Evolutionary conservation across 164 flowering plant species (phyloP).

Genomic region (Protea cynaroides): DNA sequence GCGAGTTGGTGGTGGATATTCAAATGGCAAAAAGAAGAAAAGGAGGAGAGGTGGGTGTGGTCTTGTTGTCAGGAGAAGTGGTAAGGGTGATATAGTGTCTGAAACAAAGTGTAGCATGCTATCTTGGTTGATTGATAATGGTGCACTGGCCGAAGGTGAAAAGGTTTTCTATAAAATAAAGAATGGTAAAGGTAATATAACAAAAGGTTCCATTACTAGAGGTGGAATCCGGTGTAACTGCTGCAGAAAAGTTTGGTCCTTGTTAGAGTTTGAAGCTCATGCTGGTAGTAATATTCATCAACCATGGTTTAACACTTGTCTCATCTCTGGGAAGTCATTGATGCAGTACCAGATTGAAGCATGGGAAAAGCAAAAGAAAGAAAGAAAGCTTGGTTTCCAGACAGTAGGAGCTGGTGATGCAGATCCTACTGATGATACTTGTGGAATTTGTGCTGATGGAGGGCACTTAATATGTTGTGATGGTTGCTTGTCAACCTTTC

Average conservation of each 20-base stretch:
- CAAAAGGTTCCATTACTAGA: constrained; percentile 17
- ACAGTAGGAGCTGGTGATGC: constrained; percentile 15
- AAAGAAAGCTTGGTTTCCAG: constrained; percentile 15
- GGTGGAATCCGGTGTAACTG: constrained; percentile 22
- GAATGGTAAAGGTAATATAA: constrained; percentile 1
- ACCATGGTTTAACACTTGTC: constrained; percentile 17
- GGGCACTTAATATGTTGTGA: constrained; percentile 27
- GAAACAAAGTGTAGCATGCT: constrained; percentile 12
- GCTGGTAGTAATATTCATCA: constrained; percentile 20
- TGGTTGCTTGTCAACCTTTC: constrained; percentile 28
- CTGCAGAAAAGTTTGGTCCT: constrained; percentile 18
- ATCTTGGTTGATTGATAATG: constrained; percentile 25
- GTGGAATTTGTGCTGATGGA: constrained; percentile 28
- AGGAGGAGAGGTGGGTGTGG: constrained; percentile 20
- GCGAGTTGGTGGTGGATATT: background rate
- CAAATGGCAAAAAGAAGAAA: constrained; percentile 17
- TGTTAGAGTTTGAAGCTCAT: constrained; percentile 23
- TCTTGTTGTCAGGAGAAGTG: constrained; percentile 18
- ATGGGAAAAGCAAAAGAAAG: constrained; percentile 24
- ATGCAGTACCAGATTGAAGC: constrained; percentile 21
- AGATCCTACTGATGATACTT: constrained; percentile 24
- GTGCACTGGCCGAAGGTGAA: constrained; percentile 17
- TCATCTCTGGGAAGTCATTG: constrained; percentile 22
- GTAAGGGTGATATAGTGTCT: constrained; percentile 2
- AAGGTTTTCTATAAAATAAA: constrained; percentile 13